Evolutionary conservation across 1,139 yeast genomes (phyloP), one percentile per base, ranked within the genome.

Genomic region (Candida labiduridarum): DNA sequence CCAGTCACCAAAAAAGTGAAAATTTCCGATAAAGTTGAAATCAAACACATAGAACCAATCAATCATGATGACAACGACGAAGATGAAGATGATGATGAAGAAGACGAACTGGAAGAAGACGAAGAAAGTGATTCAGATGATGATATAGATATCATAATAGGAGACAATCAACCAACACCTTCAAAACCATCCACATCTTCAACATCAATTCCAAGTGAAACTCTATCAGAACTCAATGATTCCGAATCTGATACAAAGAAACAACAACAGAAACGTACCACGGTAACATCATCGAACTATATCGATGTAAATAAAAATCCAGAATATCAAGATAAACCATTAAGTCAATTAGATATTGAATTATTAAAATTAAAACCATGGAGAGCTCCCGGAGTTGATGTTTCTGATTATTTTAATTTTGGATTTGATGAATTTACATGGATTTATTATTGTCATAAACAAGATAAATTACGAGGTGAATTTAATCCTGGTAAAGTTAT

Each of bases 381-480:
- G 99, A 80, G 99, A 63, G 86, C 89, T 57, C 98, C 98, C 0
- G 97, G 97, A 47, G 96, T 97, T 2, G 97, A 94, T 67, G 74
- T 89, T 41, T 83, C 96, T 2, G 99, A 94, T 67, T 94, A 91
- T 66, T 94, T 94, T 75, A 94, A 94, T 68, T 94, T 86, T 62
- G 99, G 99, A 1, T 94, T 94, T 65, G 96, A 95, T 65, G 99
- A 94, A 69, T 82, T 89, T 56, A 88, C 97, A 14, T 94, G 99
- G 99, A 84, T 89, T 47, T 92, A 95, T 19, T 94, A 94, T 69
- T 86, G 96, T 58, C 79, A 87, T 47, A 90, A 90, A 65, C 97
- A 92, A 64, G 97, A 91, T 67, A 85, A 84, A 56, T 66, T 87
- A 46, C 78, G 96, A 51, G 85, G 88, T 8, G 94, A 87, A 55